phyloP scores from a whole-genome alignment of 192 early-diverging fungal genomes.

The Glomus cerebriforme region DNA sequence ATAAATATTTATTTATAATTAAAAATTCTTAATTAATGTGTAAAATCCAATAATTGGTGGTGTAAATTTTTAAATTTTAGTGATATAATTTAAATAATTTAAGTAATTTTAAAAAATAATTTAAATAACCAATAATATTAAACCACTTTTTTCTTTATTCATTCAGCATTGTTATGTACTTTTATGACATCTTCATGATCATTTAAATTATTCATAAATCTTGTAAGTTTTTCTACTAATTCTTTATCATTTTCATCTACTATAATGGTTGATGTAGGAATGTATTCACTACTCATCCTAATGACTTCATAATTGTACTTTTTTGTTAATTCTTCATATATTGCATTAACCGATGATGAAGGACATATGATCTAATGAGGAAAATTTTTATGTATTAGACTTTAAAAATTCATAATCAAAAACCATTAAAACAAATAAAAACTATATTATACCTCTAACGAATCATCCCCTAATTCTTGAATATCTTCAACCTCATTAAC shows the following conservation, averaged over 20 bases:
- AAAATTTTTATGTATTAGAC: not conserved
- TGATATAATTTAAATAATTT: no score
- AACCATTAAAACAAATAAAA: not conserved
- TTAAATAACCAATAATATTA: no score
- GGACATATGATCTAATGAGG: constrained; percentile 50
- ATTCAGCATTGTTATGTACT: constrained; percentile 53
- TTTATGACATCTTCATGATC: constrained; percentile 65
- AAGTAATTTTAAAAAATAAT: no score
- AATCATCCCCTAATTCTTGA: constrained; percentile 44
- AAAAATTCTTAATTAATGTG: no score
- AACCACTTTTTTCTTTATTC: no score
- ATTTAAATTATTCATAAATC: constrained; percentile 58
- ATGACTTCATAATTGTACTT: constrained; percentile 55
- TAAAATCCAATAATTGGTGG: no score
- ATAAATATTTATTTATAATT: no score
- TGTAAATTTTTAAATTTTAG: no score
- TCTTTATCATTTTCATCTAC: constrained; percentile 46
- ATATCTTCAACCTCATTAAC: constrained; percentile 61
- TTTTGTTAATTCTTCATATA: constrained; percentile 48
- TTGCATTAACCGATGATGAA: constrained; percentile 48
- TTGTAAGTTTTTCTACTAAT: constrained; percentile 45
- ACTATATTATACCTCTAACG: constrained; percentile 47
- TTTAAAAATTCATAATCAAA: not conserved
- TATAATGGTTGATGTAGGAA: constrained; percentile 48
- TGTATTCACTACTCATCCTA: constrained; percentile 58